Evolutionary conservation across 805 yeast genomes (phyloP), one percentile per base, ranked within the genome.

Genomic region (Wickerhamomyces chambardii): DNA sequence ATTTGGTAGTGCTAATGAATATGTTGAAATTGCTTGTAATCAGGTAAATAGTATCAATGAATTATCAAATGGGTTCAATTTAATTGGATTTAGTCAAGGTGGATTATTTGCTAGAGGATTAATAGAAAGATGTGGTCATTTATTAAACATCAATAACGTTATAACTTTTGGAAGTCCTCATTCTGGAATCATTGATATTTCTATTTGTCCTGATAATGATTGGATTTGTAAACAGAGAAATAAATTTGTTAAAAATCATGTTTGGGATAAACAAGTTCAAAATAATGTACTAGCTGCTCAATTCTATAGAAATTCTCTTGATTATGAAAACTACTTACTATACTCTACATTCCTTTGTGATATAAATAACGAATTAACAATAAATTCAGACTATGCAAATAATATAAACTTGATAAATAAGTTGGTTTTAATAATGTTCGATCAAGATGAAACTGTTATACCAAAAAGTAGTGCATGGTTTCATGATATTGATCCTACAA

Each of bases 131-230:
- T 84, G 90, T 54, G 66, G 54, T 62, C 4, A 29, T 38, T 44
- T 34, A 12, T 26, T 66, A 50, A 50, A 56, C 16, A 62, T 80
- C 3, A 54, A 68, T 34, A 75, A 64, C 22, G 58, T 84, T 32
- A 59, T 84, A 12, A 81, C 94, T 0, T 81, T 79, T 56, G 95
- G 95, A 0, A 75, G 86, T 2, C 95, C 94, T 0, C 94, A 84
- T 47, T 69, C 78, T 56, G 94, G 92, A 2, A 68, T 84, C 5
- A 61, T 66, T 41, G 90, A 84, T 38, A 59, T 83, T 25, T 87
- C 89, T 0, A 54, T 64, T 5, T 82, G 89, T 50, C 46, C 54
- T 5, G 58, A 63, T 0, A 50, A 54, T 5, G 80, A 77, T 46
- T 76, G 83, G 77, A 39, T 78, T 0, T 82, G 92, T 46, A 56